Evolutionary conservation across 257 asterid genomes (phyloP).

Genomic region (Paraleonurus japonicus): DNA sequence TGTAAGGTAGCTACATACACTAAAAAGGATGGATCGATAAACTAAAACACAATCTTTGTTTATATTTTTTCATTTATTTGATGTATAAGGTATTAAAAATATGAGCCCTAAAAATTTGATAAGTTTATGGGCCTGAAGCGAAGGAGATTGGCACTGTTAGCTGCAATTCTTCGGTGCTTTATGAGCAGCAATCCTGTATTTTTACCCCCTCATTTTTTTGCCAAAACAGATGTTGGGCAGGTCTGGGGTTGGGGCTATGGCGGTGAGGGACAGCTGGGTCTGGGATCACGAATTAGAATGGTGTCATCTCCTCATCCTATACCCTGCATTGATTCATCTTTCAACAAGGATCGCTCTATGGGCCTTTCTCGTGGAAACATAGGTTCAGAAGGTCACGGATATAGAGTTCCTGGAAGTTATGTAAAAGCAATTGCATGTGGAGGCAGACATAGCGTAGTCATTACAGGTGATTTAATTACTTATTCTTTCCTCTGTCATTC

Average conservation of each 20-base stretch:
- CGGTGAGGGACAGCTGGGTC: constrained; percentile 97
- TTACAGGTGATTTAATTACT: constrained; percentile 59
- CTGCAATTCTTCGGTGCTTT: constrained; percentile 3
- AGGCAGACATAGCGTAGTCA: constrained; percentile 91
- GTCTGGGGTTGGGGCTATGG: constrained; percentile 99
- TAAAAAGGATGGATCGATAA: too few relatives aligned
- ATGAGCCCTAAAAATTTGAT: too few relatives aligned
- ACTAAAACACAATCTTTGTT: too few relatives aligned
- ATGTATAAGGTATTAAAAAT: too few relatives aligned
- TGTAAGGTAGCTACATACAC: too few relatives aligned
- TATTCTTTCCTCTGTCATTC: background rate
- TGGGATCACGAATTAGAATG: constrained; percentile 93
- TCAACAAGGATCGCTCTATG: constrained; percentile 50
- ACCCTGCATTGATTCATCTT: constrained; percentile 73
- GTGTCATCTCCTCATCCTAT: constrained; percentile 96
- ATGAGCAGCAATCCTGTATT: constrained; percentile 25
- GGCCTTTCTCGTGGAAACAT: constrained; percentile 57
- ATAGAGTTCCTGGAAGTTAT: constrained; percentile 73
- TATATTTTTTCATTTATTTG: too few relatives aligned
- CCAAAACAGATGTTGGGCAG: constrained; percentile 83
- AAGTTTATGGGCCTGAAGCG: too few relatives aligned
- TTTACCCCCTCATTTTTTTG: constrained; percentile 13
- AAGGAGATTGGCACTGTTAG: too few relatives aligned
- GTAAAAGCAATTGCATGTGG: constrained; percentile 95
- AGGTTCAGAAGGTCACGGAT: constrained; percentile 59